These are phyloP conservation scores for Rhizoctonia solani DNA, from an alignment of 1,284 basidiomycete genomes.

Conservation along the genomic window DNA sequence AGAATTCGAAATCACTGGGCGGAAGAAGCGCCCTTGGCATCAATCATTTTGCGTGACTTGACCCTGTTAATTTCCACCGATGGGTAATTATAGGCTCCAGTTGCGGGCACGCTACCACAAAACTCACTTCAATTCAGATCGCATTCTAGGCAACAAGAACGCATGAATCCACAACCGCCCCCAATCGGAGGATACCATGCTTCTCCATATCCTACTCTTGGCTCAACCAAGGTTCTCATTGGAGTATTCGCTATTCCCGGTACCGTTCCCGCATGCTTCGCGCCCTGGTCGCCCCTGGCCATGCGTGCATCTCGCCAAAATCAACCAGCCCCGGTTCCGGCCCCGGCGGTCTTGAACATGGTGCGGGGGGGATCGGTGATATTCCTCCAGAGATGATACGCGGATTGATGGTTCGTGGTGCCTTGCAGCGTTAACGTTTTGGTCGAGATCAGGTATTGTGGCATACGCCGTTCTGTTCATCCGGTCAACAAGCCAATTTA, in stretches of 20 bases:
- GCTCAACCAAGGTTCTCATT: neutral
- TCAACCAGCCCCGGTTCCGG: slow-evolving; percentile 12
- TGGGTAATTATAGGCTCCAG: neutral
- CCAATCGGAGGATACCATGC: neutral
- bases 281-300: slow-evolving; percentile 1
- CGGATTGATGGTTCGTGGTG: neutral
- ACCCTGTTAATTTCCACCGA: neutral
- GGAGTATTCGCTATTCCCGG: neutral
- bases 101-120: neutral
- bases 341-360: no score
- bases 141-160: neutral
- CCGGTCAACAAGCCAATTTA: neutral
- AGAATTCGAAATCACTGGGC: slow-evolving; percentile 17
- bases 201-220: neutral
- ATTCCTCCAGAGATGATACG: neutral
- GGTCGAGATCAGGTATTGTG: neutral
- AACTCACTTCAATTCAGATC: neutral
- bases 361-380: neutral
- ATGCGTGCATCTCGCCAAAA: neutral
- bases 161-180: no score
- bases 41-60: no score
- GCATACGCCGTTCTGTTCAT: neutral
- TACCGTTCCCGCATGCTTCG: slow-evolving; percentile 1
- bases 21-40: slow-evolving; percentile 22
- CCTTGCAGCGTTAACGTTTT: neutral